Evolutionary conservation across 1,284 basidiomycete species (phyloP), one percentile per base, ranked within the genome.

Genomic region (Boletus semigastroideus): DNA sequence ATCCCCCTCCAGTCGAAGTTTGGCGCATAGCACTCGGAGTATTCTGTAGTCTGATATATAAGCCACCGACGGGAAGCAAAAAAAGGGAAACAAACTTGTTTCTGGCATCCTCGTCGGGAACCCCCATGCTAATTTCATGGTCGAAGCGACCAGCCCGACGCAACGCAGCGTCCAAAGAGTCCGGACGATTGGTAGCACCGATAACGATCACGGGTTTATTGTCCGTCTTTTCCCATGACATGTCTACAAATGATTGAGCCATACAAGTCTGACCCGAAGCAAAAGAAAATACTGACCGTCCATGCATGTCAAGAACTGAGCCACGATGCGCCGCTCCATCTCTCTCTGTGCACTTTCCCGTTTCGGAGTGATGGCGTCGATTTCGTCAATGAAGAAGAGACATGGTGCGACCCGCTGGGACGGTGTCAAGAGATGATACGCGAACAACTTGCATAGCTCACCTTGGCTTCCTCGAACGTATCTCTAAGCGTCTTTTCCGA

Each of bases 331-430:
- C 39, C 95, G 77, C 65, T 99, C 96, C 96, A 98, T 99, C 74
- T 99, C 96, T 55, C 96, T 76, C 65, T 96, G 94, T 0, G 96
- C 96, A 57, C 91, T 98, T 73, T 98, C 96, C 55, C 96, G 78
- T 73, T 99, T 99, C 0, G 94, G 94, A 1, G 95, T 98, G 60
- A 99, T 97, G 7, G 96, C 94, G 64, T 99, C 96, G 33, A 99
- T 97, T 69, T 98, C 96, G 70, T 99, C 96, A 45, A 98, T 91
- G 73, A 98, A 98, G 5, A 97, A 72, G 3, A 98, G 74, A 62
- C 92, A 95, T 0, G 94, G 94, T 0, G 94, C 93, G 19, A 90
- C 78, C 60, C 88, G 84, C 92, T 94, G 60, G 1, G 30, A 2
- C 8, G 4, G 11, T 20, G 30, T 61, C 19, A 63, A 42, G 1